Evolutionary conservation across 2,329 filamentous ascomycete species (phyloP), one percentile per base, ranked within the genome.

Genomic region (Fusarium nisikadoi): DNA sequence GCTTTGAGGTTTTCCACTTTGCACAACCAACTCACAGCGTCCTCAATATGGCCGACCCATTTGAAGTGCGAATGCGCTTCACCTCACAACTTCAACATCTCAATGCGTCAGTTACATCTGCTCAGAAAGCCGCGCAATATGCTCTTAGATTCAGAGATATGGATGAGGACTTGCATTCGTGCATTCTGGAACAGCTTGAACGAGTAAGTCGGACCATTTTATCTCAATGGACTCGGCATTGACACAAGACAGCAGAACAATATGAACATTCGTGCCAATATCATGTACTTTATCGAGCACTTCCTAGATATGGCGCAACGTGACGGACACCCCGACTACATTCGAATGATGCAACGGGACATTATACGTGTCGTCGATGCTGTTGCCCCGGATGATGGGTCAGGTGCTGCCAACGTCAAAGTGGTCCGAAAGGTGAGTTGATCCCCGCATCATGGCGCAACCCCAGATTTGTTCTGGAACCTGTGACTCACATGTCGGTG

Each of bases 231-330:
- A 50, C 25, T 38, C 39, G 46, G 42, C 39, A 19, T 74, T 73
- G 39, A 75, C 49, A 16, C 29, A 31, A n/a, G 65, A 60, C 13
- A 35, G 36, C 53, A 95, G 89, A 97, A 94, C 75, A 95, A 93
- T 74, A 97, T 99, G 93, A 99, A 99, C 83, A 97, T 92, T 56
- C 89, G 95, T 68, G 97, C 96, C 65, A 99, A 99, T 80, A 98
- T 99, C 81, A 97, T 99, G 93, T 99, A 97, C 83, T 99, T 99
- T 82, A 92, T 99, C 79, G 95, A 98, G 79, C 93, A 95, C 75
- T 93, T 99, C 75, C 93, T 97, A 79, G 95, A 98, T 79, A 87
- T 94, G 83, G 93, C 94, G 27, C 88, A 90, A 70, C 92, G 91
- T 73, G 93, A 94, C 73, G 89, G 90, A 71, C 91, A 96, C 75